These are phyloP conservation scores for Neonectria faginata DNA, from an alignment of 2,329 filamentous ascomycete species.

Conservation along the genomic window DNA sequence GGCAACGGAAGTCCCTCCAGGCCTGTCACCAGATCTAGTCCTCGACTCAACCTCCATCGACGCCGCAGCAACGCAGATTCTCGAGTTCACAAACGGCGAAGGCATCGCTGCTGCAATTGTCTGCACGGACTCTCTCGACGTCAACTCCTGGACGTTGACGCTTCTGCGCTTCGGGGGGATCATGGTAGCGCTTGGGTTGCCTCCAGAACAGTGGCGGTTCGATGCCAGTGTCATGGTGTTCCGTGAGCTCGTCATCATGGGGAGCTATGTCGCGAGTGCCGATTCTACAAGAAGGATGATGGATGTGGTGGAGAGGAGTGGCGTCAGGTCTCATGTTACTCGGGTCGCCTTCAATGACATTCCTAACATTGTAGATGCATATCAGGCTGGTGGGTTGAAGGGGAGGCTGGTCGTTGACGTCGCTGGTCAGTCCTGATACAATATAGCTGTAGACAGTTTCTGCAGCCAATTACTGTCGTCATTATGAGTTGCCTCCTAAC, in stretches of 20 bases:
- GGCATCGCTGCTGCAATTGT: constrained; percentile 48
- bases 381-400: constrained; percentile 45
- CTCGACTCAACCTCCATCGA: constrained; percentile 41
- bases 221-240: constrained; percentile 48
- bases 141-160: constrained; percentile 47
- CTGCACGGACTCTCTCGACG: constrained; percentile 49
- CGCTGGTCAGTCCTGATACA: not conserved
- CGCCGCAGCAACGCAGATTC: constrained; percentile 39
- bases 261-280: constrained; percentile 49
- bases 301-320: constrained; percentile 41
- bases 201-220: constrained; percentile 48
- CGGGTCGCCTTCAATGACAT: constrained; percentile 43
- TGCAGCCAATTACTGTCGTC: not conserved
- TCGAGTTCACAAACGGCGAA: constrained; percentile 46
- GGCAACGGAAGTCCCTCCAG: constrained; percentile 40
- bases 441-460: too few relatives aligned
- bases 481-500: too few relatives aligned
- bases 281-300: constrained; percentile 49
- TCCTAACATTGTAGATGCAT: constrained; percentile 43
- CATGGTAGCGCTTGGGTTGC: constrained; percentile 48
- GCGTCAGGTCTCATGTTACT: constrained; percentile 46
- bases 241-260: constrained; percentile 46
- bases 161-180: constrained; percentile 47
- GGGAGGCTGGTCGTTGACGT: constrained; percentile 48
- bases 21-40: constrained; percentile 44